Base-by-base conservation (phyloP, 371 early-diverging fungal genomes). In the Lichtheimia ornata region DNA sequence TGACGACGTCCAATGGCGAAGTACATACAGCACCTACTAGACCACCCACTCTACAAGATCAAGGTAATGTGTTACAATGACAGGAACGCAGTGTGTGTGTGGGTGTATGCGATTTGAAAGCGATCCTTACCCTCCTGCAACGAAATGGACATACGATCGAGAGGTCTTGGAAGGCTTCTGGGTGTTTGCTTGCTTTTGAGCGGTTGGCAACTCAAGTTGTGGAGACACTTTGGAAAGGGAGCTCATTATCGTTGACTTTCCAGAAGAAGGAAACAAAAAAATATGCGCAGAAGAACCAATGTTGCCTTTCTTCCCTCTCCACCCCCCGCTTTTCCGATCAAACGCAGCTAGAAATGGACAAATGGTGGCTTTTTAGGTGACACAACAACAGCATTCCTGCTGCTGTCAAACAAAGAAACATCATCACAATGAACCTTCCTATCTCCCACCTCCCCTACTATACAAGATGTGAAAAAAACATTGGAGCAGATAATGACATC, bases 1-100 rank as follows among this genome's bases (percentile, higher is more conserved):
- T 94, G 27, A 94, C 89, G 11, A 96, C 95, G 64, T 96, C 96
- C 28, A 96, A 72, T 7, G 96, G 96, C 40, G 93, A 93, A 7
- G 94, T 94, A 25, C 87, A 80, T 5, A 91, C 72, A 14, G 95
- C 94, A 30, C 94, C 95, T n/a, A 87, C 78, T 76, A 83, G 68
- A 2, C 88, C 90, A 50, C 88, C 91, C 2, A 87, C 68, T 52
- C 81, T 84, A 66, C 12, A 47, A 22, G 22, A 47, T 18, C 18
- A 2, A 7, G 11, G 5, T 0, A 5, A 49, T 50, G n/a, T 42
- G 27, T 9, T n/a, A 47, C 47, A 13, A 47, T 11, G 22, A 22
- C 14, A n/a, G n/a, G 40, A 5, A 20, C 25, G 53, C 28, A 54
- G 22, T 40, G 5, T 28, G 15, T 53, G n/a, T n/a, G n/a, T n/a